Evolutionary conservation across 345 rosid species (phyloP).

Genomic region (Trapa incisa): DNA sequence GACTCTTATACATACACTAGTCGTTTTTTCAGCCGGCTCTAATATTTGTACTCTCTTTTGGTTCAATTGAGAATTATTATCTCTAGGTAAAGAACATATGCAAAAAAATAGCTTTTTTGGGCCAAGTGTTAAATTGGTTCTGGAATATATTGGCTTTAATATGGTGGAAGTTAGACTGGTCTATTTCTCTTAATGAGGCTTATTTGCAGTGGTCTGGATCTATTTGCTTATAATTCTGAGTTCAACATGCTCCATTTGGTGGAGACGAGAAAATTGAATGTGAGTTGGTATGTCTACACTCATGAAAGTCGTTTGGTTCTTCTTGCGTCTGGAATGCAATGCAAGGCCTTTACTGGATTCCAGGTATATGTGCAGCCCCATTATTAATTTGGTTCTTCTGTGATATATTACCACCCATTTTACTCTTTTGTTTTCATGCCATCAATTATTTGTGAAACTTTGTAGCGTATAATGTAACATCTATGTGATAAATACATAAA

Average conservation of each 20-base stretch:
- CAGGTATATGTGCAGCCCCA: constrained; percentile 36
- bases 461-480: background rate
- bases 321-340: constrained; percentile 97
- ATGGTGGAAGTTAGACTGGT: background rate
- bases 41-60: background rate
- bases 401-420: too few relatives aligned
- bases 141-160: background rate
- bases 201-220: constrained; percentile 75
- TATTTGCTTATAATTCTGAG: constrained; percentile 52
- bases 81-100: background rate
- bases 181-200: background rate
- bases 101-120: background rate
- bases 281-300: constrained; percentile 78
- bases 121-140: background rate
- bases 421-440: background rate
- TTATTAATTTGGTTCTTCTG: background rate
- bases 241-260: constrained; percentile 60
- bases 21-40: background rate
- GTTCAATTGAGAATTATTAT: background rate
- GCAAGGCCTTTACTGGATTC: constrained; percentile 78
- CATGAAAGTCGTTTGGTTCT: constrained; percentile 95
- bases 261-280: constrained; percentile 60
- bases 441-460: background rate
- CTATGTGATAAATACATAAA: background rate
- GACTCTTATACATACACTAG: constrained; percentile 5